Percentiles rank a stretch among this genome's conserved stretches.
These are phyloP conservation scores for Rubia tinctorum DNA, from an alignment of 305 asterid species.

Conservation along the genomic window DNA sequence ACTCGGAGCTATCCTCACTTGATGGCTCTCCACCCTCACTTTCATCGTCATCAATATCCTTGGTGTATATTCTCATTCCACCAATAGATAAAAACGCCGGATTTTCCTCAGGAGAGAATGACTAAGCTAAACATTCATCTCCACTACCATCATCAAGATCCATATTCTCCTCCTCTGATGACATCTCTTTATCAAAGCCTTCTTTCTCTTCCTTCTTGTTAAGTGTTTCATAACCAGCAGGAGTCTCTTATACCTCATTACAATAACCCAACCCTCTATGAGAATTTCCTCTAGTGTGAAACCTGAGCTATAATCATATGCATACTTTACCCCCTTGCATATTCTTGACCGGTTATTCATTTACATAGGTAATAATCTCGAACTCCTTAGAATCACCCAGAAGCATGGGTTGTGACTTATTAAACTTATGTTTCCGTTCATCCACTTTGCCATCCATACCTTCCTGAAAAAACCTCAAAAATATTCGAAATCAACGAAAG, in stretches of 20 bases:
- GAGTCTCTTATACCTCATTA: constrained; percentile 47
- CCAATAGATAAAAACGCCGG: constrained; percentile 73
- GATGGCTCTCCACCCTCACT: constrained; percentile 32
- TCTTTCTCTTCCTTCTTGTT: constrained; percentile 47
- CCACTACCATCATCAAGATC: constrained; percentile 31
- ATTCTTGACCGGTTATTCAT: constrained; percentile 47
- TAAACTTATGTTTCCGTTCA: constrained; percentile 29
- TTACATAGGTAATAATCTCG: constrained; percentile 57
- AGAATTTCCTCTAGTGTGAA: constrained; percentile 58
- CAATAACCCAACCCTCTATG: constrained; percentile 73
- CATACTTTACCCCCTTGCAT: constrained; percentile 37
- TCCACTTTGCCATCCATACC: constrained; percentile 18
- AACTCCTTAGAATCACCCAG: constrained; percentile 53
- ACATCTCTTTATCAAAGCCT: constrained; percentile 30
- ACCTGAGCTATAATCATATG: constrained; percentile 57
- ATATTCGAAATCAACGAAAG: constrained; percentile 21
- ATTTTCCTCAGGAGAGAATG: constrained; percentile 38
- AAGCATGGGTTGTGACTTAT: constrained; percentile 39
- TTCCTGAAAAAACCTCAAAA: constrained; percentile 44
- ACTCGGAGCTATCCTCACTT: constrained; percentile 52
- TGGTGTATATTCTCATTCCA: constrained; percentile 72
- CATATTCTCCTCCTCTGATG: constrained; percentile 45
- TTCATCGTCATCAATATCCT: constrained; percentile 54
- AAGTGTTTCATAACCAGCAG: no score
- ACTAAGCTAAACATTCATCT: constrained; percentile 34